Conservation (phyloP, 345 rosid species). For the Dovyalis caffra region DNA sequence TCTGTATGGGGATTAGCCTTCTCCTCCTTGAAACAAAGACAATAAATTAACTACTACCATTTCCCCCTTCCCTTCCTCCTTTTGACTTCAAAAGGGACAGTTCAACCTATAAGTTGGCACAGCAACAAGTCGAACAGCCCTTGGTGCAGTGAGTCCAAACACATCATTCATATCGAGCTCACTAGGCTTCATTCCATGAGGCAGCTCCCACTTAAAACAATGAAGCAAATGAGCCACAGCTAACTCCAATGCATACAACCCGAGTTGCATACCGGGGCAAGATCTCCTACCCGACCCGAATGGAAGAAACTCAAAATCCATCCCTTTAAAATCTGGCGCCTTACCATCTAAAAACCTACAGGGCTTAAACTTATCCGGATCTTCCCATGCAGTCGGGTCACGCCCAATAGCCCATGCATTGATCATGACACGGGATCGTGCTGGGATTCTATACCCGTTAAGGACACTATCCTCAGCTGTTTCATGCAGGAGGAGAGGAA, state of each 20-base stretch:
- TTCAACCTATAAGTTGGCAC: conserved; percentile 28
- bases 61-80: neutral
- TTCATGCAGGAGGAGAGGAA: conserved; percentile 45
- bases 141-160: conserved; percentile 50
- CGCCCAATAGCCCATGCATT: conserved; percentile 48
- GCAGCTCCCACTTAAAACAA: conserved; percentile 40
- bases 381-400: conserved; percentile 28
- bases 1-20: neutral
- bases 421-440: conserved; percentile 34
- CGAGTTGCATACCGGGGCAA: conserved; percentile 49
- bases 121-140: conserved; percentile 37
- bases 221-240: conserved; percentile 37
- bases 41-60: neutral
- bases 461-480: conserved; percentile 30
- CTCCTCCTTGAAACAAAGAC: neutral
- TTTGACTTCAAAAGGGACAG: neutral
- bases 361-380: conserved; percentile 35
- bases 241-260: conserved; percentile 37
- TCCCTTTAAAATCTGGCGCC: conserved; percentile 40
- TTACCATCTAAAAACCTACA: conserved; percentile 28
- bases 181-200: conserved; percentile 33
- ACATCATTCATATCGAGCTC: conserved; percentile 43
- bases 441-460: conserved; percentile 36
- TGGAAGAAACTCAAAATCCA: conserved; percentile 34
- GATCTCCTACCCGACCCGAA: conserved; percentile 44